Evolutionary conservation across 345 rosid species (phyloP).

Genomic region (Rhodamnia argentea): DNA sequence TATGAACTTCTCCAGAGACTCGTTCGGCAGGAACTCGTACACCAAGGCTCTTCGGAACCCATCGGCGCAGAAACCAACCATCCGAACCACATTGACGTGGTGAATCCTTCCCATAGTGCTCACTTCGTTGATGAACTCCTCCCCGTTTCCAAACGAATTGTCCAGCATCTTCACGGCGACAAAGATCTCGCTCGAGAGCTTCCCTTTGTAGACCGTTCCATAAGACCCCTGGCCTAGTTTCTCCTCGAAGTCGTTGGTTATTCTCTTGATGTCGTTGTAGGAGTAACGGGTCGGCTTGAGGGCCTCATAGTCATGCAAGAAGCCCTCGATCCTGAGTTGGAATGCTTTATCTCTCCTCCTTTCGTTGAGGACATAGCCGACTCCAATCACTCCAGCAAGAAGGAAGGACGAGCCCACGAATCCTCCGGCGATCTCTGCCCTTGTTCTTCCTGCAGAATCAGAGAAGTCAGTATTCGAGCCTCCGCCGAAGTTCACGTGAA

Average conservation of each 20-base stretch:
- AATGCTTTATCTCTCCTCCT: background rate
- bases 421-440: background rate
- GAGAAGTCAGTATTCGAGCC: background rate
- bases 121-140: constrained; percentile 18
- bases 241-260: constrained; percentile 3
- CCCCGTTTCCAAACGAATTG: constrained; percentile 2
- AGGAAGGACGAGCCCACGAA: background rate
- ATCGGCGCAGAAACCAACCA: constrained; percentile 15
- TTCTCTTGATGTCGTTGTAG: constrained; percentile 1
- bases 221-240: constrained; percentile 18
- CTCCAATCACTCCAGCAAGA: background rate
- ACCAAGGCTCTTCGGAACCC: constrained; percentile 11
- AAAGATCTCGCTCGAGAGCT: constrained; percentile 2
- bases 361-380: background rate
- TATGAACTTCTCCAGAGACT: constrained; percentile 18
- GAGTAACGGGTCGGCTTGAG: constrained; percentile 8
- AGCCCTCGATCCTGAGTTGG: constrained; percentile 3
- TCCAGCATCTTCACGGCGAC: constrained; percentile 20
- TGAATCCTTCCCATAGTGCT: constrained; percentile 16
- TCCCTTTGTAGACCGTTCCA: constrained; percentile 14
- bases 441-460: background rate
- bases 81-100: constrained; percentile 15
- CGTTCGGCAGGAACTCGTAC: constrained; percentile 16
- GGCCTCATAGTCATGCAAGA: constrained; percentile 12
- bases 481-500: background rate